A percentile compares a stretch with the other conserved stretches of the same genome.
These are phyloP conservation scores for Teratosphaeriaceae sp. DNA, from an alignment of 2,329 filamentous ascomycete species.

Conservation along the genomic window DNA sequence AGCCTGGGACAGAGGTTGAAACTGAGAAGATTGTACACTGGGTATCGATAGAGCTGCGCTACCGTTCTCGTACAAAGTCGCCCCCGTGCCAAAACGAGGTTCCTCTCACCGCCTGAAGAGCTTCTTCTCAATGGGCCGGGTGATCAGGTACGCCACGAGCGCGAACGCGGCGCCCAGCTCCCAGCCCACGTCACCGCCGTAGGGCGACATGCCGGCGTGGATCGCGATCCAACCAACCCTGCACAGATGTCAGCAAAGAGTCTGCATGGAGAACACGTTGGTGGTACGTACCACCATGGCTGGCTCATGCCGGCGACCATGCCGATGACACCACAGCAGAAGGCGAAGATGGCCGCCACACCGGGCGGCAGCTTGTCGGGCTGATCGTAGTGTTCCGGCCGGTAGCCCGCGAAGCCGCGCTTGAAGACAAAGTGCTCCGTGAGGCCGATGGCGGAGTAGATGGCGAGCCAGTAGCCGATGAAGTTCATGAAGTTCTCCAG, in stretches of 20 bases:
- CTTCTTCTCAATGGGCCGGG: constrained; percentile 46
- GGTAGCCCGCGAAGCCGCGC: constrained; percentile 54
- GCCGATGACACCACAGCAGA: constrained; percentile 57
- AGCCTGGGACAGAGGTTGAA: too few relatives aligned
- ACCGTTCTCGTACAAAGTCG: too few relatives aligned
- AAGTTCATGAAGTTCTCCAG: constrained; percentile 62
- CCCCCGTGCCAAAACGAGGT: too few relatives aligned
- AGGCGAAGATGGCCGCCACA: constrained; percentile 57
- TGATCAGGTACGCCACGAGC: constrained; percentile 43
- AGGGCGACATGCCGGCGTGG: constrained; percentile 45
- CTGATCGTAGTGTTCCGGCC: constrained; percentile 52
- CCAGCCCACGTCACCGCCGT: constrained; percentile 56
- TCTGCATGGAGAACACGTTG: neutral
- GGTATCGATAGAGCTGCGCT: too few relatives aligned
- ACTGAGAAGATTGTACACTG: too few relatives aligned
- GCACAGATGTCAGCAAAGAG: constrained; percentile 9
- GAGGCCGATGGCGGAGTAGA: constrained; percentile 61
- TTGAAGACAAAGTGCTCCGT: constrained; percentile 64
- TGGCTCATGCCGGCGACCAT: constrained; percentile 66
- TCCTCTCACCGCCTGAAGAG: constrained; percentile 21
- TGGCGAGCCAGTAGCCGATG: constrained; percentile 64
- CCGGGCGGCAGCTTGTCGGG: constrained; percentile 54
- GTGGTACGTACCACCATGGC: constrained; percentile 56
- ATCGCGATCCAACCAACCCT: constrained; percentile 57
- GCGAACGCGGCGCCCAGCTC: constrained; percentile 60